Evolutionary conservation across 352 stramenopile species (phyloP).

Genomic region (Phytopythium montanum): DNA sequence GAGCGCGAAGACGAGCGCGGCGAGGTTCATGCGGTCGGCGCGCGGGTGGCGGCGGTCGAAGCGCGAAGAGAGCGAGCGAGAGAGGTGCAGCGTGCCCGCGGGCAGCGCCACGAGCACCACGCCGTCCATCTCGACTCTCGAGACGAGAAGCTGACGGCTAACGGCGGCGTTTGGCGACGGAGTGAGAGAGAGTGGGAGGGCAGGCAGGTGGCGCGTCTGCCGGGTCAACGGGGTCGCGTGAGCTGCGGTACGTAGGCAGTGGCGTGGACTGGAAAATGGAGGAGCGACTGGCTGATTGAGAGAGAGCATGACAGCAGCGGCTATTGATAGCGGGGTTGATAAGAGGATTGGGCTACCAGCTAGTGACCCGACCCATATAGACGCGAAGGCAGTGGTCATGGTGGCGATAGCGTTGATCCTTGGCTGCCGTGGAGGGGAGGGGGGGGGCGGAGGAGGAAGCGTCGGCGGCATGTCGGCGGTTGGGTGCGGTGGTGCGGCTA

Average conservation of each 20-base stretch:
- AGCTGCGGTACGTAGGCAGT: background rate
- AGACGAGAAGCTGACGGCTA: background rate
- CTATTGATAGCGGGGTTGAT: no score
- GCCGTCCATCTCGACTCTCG: constrained; percentile 44
- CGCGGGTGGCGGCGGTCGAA: constrained; percentile 50
- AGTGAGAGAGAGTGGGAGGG: background rate
- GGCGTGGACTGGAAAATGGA: background rate
- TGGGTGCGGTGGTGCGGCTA: no score
- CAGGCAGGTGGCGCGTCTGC: background rate
- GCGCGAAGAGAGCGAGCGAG: constrained; percentile 37
- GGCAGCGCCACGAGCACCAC: constrained; percentile 47
- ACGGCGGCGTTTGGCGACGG: background rate
- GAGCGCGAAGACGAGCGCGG: constrained; percentile 56
- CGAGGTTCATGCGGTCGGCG: constrained; percentile 59
- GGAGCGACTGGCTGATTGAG: background rate
- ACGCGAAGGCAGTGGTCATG: no score
- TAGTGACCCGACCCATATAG: no score
- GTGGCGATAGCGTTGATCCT: no score
- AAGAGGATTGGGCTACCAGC: no score
- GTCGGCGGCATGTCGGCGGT: no score
- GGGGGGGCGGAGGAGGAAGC: no score
- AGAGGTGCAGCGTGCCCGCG: constrained; percentile 44
- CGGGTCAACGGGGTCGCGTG: background rate
- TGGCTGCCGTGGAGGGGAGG: no score
- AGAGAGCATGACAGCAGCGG: no score